Conservation (phyloP, 257 asterid species). For the Haberlea rhodopensis region DNA sequence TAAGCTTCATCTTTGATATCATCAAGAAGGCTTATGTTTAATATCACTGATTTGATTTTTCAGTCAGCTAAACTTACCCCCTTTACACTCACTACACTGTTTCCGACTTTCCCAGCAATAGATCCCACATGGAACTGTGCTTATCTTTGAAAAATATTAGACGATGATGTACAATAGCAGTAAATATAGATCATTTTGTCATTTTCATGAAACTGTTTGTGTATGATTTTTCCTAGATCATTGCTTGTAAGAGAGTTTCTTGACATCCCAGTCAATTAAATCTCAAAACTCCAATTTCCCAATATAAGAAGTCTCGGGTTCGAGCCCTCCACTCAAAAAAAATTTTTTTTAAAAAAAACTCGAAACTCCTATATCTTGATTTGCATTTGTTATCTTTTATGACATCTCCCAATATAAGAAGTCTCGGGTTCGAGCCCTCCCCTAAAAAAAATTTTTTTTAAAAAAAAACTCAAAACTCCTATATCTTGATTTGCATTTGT, state of each 20-base stretch:
- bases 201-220: not conserved
- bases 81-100: not conserved
- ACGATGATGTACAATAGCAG: not conserved
- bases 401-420: too few species aligned
- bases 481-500: not conserved
- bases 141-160: too few species aligned
- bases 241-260: too few species aligned
- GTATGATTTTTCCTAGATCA: too few species aligned
- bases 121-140: too few species aligned
- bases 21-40: slow-evolving; percentile 6
- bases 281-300: too few species aligned
- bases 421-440: too few species aligned
- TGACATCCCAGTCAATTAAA: not conserved
- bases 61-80: not conserved
- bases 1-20: slow-evolving; percentile 32
- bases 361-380: not conserved
- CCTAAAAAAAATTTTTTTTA: too few species aligned
- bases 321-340: too few species aligned
- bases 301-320: too few species aligned
- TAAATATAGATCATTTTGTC: not conserved
- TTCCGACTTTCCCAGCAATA: not conserved
- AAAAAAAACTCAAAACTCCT: not conserved
- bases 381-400: not conserved
- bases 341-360: too few species aligned
- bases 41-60: not conserved